A percentile compares a stretch with the other conserved stretches of the same genome.
Conservation (phyloP, 768 basidiomycete genomes). For the Lactifluus echinatus region DNA sequence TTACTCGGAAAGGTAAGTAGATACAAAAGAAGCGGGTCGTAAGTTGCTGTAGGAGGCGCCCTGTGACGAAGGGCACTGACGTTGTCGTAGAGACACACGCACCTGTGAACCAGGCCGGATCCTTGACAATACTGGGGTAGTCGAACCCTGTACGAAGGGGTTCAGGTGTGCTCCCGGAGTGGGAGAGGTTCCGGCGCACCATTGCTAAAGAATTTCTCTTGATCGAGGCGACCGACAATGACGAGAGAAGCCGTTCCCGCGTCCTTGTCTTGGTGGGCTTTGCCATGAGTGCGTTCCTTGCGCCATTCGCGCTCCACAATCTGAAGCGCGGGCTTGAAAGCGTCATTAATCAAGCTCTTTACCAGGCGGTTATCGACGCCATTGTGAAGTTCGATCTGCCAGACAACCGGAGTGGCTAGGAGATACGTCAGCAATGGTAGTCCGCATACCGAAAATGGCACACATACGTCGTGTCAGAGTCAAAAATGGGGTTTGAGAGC, state of each 20-base stretch:
- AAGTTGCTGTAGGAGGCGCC: slow-evolving; percentile 24
- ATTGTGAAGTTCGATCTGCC: slow-evolving; percentile 78
- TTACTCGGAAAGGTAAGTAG: slow-evolving; percentile 71
- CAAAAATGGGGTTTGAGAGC: slow-evolving; percentile 24
- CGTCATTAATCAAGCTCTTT: slow-evolving; percentile 45
- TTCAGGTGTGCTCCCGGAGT: background rate
- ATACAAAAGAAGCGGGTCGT: slow-evolving; percentile 62
- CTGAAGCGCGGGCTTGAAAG: slow-evolving; percentile 62
- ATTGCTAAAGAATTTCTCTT: slow-evolving; percentile 88
- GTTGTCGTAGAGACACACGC: slow-evolving; percentile 18
- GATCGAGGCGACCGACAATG: slow-evolving; percentile 62
- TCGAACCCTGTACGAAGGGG: slow-evolving; percentile 45
- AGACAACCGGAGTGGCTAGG: slow-evolving; percentile 50
- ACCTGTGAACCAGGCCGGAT: slow-evolving; percentile 64
- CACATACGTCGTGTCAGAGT: slow-evolving; percentile 61
- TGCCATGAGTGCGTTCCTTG: slow-evolving; percentile 31
- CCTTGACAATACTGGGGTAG: slow-evolving; percentile 40
- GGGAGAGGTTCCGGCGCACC: slow-evolving; percentile 33
- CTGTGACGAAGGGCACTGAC: background rate
- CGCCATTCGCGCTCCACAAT: slow-evolving; percentile 69
- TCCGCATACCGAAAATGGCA: too few species aligned
- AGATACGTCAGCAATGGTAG: background rate
- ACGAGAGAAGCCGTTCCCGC: slow-evolving; percentile 63
- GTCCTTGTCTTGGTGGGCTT: slow-evolving; percentile 31
- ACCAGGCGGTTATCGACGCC: slow-evolving; percentile 68